Conservation (phyloP, 2,329 filamentous ascomycete species). For the Fusarium odoratissimum region DNA sequence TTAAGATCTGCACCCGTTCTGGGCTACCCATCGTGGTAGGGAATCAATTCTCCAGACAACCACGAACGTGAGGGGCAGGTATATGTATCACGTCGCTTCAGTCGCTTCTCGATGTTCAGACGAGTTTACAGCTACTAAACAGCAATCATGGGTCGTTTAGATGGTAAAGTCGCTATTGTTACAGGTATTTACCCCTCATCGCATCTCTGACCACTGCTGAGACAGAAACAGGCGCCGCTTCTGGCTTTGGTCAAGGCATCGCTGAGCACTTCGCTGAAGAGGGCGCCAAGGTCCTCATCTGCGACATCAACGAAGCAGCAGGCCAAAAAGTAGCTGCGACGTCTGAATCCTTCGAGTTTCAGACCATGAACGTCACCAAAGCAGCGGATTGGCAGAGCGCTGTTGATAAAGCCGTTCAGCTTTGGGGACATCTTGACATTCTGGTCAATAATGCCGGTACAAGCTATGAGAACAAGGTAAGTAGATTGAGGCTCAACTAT, state of each 20-base stretch:
- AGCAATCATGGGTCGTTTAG: constrained; percentile 8
- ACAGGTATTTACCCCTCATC: not conserved
- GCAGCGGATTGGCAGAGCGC: not conserved
- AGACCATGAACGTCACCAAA: constrained; percentile 11
- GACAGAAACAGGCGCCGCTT: not conserved
- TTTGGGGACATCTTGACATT: constrained; percentile 12
- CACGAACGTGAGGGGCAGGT: not conserved
- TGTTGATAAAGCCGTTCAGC: not conserved
- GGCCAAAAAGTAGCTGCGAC: not conserved
- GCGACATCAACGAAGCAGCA: not conserved
- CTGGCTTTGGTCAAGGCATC: constrained; percentile 29
- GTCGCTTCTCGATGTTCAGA: fast-evolving
- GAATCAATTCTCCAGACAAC: not conserved
- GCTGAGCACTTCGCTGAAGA: constrained; percentile 14
- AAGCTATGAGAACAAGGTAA: constrained; percentile 11
- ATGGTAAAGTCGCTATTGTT: constrained; percentile 20
- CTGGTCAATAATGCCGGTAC: constrained; percentile 17
- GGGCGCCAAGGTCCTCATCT: constrained; percentile 8
- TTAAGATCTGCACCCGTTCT: not conserved
- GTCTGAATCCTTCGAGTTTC: not conserved
- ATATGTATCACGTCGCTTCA: not conserved
- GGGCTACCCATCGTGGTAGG: too few species aligned
- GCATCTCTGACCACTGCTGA: fast-evolving
- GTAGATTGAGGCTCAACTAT: fast-evolving
- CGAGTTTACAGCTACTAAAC: fast-evolving